A percentile compares a stretch with the other conserved stretches of the same genome.
Evolutionary conservation across 164 flowering plant genomes (phyloP).

Genomic region (Annona cherimola): DNA sequence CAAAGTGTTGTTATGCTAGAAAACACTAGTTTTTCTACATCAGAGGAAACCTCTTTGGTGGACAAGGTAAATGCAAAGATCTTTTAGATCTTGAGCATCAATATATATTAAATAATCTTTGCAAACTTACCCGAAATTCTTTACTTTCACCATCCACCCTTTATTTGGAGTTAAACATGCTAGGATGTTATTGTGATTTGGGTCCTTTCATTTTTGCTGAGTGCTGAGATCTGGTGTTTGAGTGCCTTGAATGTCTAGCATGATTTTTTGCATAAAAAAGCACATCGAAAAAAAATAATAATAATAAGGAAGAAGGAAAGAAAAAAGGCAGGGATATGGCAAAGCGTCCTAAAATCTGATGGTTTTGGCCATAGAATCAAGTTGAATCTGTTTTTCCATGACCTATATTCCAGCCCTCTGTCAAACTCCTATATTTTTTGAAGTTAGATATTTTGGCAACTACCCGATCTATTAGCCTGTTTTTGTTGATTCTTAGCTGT

Average conservation of each 20-base stretch:
- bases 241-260: neutral
- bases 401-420: neutral
- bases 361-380: neutral
- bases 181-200: neutral
- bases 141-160: neutral
- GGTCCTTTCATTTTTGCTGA: neutral
- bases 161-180: neutral
- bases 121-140: neutral
- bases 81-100: neutral
- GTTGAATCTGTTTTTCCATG: neutral
- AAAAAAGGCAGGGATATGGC: neutral
- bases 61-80: neutral
- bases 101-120: neutral
- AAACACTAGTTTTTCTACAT: constrained; percentile 13
- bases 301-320: neutral
- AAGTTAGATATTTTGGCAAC: too few species aligned
- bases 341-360: neutral
- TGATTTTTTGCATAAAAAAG: neutral
- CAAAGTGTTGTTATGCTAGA: constrained; percentile 10
- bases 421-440: neutral
- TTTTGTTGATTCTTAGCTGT: neutral
- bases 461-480: neutral
- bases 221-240: neutral
- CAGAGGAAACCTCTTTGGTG: constrained; percentile 8
- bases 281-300: neutral